A percentile compares a stretch with the other conserved stretches of the same genome.
Evolutionary conservation across 192 early-diverging fungal genomes (phyloP).

Genomic region (Gryganskiella cystojenkinii): DNA sequence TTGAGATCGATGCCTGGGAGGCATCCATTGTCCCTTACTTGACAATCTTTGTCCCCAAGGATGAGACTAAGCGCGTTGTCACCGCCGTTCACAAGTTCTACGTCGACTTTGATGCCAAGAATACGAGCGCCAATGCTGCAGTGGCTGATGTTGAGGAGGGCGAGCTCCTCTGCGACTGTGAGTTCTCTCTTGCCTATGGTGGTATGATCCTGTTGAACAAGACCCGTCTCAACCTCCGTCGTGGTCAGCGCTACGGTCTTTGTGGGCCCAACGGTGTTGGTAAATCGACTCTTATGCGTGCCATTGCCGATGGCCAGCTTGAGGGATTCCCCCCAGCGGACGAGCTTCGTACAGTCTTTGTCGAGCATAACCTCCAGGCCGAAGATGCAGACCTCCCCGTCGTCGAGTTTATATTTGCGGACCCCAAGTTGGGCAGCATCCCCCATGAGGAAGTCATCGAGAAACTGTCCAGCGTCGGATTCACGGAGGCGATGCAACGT

Average conservation of each 20-base stretch:
- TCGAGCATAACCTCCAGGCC: conserved; percentile 81
- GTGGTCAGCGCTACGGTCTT: conserved; percentile 86
- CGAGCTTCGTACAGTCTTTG: conserved; percentile 82
- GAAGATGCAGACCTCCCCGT: conserved; percentile 77
- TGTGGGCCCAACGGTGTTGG: conserved; percentile 86
- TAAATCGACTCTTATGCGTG: conserved; percentile 88
- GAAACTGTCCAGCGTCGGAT: conserved; percentile 70
- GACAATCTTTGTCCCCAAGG: conserved; percentile 65
- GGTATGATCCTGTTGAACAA: conserved; percentile 84
- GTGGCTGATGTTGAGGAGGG: conserved; percentile 62
- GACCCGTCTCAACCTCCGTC: conserved; percentile 67
- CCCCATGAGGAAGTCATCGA: conserved; percentile 58
- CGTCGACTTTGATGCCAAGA: conserved; percentile 59
- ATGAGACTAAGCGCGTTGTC: conserved; percentile 60
- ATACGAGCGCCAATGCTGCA: conserved; percentile 53
- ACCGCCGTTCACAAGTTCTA: conserved; percentile 47
- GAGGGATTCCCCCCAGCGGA: conserved; percentile 84
- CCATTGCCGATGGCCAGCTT: conserved; percentile 86
- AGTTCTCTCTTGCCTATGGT: conserved; percentile 87
- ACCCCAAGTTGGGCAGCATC: conserved; percentile 65
- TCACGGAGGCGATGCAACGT: conserved; percentile 67
- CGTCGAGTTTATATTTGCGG: conserved; percentile 75
- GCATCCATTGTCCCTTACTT: conserved; percentile 66
- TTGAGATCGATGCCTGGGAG: conserved; percentile 75
- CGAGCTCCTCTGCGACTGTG: conserved; percentile 74